Percentiles rank a stretch among this genome's conserved stretches.
Evolutionary conservation across 2,329 filamentous ascomycete genomes (phyloP).

Genomic region (Meredithiella fracta): DNA sequence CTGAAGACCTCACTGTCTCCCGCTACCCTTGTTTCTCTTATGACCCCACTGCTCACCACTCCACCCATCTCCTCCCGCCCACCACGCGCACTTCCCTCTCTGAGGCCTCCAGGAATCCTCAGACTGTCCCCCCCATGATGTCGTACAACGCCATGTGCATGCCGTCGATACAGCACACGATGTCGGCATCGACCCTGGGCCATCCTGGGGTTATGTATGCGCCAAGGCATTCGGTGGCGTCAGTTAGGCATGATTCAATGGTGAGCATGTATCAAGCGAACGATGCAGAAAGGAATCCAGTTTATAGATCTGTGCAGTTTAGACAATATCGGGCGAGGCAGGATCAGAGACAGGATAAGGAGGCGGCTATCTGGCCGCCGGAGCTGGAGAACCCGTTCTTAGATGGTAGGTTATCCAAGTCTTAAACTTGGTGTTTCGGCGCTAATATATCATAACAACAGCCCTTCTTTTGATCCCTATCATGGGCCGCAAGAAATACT

Average conservation of each 20-base stretch:
- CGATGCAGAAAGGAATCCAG: conserved; percentile 33
- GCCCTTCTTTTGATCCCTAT: conserved; percentile 48
- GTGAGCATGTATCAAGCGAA: conserved; percentile 3
- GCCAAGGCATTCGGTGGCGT: conserved; percentile 7
- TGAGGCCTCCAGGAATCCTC: conserved; percentile 3
- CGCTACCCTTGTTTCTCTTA: conserved; percentile 9
- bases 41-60: conserved; percentile 23
- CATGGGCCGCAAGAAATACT: conserved; percentile 51
- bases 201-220: conserved; percentile 4
- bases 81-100: conserved; percentile 6
- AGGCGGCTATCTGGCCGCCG: conserved; percentile 38
- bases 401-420: conserved; percentile 35
- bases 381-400: conserved; percentile 50
- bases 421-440: neutral
- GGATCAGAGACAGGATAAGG: conserved; percentile 45
- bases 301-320: conserved; percentile 46
- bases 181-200: neutral
- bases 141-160: conserved; percentile 12
- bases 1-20: conserved; percentile 1
- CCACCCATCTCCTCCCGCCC: conserved; percentile 30
- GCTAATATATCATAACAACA: conserved; percentile 19
- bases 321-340: conserved; percentile 50
- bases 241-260: conserved; percentile 9
- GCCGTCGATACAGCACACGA: conserved; percentile 1
- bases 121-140: conserved; percentile 5